phyloP scores from a whole-genome alignment of 2,329 filamentous ascomycete genomes.

The Verticillium albo-atrum region DNA sequence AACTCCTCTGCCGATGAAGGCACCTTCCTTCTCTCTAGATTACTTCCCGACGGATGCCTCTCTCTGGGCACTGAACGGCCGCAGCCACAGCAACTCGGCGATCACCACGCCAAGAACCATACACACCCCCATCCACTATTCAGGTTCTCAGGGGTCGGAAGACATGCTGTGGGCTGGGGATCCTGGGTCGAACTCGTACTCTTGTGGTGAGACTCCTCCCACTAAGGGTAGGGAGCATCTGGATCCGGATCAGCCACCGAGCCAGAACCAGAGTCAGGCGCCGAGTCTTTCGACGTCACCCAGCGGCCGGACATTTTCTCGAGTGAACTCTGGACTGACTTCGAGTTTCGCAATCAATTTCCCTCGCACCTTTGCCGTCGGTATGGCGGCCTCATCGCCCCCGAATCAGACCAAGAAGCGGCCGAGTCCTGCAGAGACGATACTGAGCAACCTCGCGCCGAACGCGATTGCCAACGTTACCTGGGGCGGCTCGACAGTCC shows the following conservation, averaged over 20 bases:
- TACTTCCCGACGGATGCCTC: conserved; percentile 59
- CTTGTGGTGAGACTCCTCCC: conserved; percentile 58
- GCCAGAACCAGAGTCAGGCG: conserved; percentile 31
- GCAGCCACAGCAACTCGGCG: conserved; percentile 49
- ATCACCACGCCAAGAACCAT: conserved; percentile 54
- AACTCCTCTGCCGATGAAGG: conserved; percentile 61
- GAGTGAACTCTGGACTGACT: conserved; percentile 50
- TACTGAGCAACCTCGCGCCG: conserved; percentile 50
- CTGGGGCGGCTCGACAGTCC: conserved; percentile 43
- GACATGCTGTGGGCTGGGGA: conserved; percentile 49
- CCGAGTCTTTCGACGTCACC: conserved; percentile 57
- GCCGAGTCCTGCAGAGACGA: conserved; percentile 58
- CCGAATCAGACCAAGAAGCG: conserved; percentile 44
- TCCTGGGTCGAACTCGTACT: conserved; percentile 53
- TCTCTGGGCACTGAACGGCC: conserved; percentile 46
- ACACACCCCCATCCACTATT: conserved; percentile 50
- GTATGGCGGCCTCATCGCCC: conserved; percentile 36
- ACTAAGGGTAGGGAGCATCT: conserved; percentile 39
- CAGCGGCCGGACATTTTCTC: conserved; percentile 47
- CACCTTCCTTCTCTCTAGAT: conserved; percentile 61
- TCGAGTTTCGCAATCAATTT: conserved; percentile 53
- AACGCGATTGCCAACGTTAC: conserved; percentile 37
- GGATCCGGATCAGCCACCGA: conserved; percentile 23
- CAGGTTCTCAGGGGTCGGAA: conserved; percentile 54
- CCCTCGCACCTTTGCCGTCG: conserved; percentile 36